Conservation (phyloP, 257 asterid genomes). For the Fraxinus cuspidata region DNA sequence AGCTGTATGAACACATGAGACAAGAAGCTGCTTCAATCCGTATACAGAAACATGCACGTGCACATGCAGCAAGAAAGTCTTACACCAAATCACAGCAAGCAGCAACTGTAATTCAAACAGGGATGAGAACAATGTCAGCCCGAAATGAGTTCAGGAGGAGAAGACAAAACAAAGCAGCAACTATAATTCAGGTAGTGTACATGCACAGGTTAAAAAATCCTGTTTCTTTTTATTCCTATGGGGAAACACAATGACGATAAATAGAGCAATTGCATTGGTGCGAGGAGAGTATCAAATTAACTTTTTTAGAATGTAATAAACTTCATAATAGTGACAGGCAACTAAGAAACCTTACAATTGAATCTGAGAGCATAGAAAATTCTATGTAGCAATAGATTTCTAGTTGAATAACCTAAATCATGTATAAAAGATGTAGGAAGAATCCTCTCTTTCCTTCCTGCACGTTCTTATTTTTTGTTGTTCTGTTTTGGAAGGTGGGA, state of each 20-base stretch:
- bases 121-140: slow-evolving; percentile 83
- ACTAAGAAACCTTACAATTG: neutral
- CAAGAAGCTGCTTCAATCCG: slow-evolving; percentile 85
- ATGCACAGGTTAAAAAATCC: neutral
- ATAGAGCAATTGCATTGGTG: neutral
- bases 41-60: slow-evolving; percentile 78
- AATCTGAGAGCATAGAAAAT: neutral
- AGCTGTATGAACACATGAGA: slow-evolving; percentile 67
- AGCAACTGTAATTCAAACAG: slow-evolving; percentile 79
- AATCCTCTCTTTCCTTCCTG: neutral
- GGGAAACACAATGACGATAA: neutral
- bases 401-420: neutral
- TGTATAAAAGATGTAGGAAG: neutral
- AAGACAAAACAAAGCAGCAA: slow-evolving; percentile 77
- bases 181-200: slow-evolving; percentile 64
- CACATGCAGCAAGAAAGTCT: slow-evolving; percentile 64
- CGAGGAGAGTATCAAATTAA: neutral
- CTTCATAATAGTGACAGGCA: neutral
- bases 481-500: neutral
- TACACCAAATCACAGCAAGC: slow-evolving; percentile 63
- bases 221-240: neutral
- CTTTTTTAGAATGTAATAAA: neutral
- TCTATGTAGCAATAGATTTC: neutral
- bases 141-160: slow-evolving; percentile 69
- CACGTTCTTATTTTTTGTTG: neutral